Evolutionary conservation across 768 basidiomycete species (phyloP).

Genomic region (Rhodosporidiobolus odoratus): DNA sequence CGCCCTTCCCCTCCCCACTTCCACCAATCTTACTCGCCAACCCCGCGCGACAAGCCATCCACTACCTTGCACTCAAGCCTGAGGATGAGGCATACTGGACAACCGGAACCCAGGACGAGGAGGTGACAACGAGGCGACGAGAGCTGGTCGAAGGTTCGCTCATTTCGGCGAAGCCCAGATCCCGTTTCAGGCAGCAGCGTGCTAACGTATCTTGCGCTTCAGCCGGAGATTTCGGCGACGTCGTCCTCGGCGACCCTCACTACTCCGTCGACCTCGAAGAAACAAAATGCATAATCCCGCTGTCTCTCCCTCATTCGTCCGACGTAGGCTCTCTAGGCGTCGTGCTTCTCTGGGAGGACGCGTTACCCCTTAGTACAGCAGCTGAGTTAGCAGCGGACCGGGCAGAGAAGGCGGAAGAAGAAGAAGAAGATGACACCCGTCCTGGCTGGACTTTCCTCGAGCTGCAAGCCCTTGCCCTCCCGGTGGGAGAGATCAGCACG

Average conservation of each 20-base stretch:
- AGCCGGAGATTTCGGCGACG: constrained; percentile 9
- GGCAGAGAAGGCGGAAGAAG: neutral
- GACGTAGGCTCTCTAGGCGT: neutral
- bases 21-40: neutral
- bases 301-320: neutral
- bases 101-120: neutral
- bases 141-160: constrained; percentile 9
- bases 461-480: neutral
- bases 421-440: neutral
- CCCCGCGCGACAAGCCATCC: neutral
- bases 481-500: neutral
- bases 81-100: constrained; percentile 15
- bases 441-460: constrained; percentile 16
- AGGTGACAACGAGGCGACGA: neutral
- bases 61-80: neutral
- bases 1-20: neutral
- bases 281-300: neutral
- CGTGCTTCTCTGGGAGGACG: constrained; percentile 11
- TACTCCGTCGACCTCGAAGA: constrained; percentile 10
- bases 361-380: neutral
- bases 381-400: neutral
- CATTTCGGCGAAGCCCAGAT: too few relatives aligned
- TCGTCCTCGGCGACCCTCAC: constrained; percentile 1
- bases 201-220: neutral
- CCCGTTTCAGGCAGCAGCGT: too few relatives aligned